A percentile compares a stretch with the other conserved stretches of the same genome.
Evolutionary conservation across 352 stramenopile species (phyloP).

Genomic region (Peronospora farinosa): DNA sequence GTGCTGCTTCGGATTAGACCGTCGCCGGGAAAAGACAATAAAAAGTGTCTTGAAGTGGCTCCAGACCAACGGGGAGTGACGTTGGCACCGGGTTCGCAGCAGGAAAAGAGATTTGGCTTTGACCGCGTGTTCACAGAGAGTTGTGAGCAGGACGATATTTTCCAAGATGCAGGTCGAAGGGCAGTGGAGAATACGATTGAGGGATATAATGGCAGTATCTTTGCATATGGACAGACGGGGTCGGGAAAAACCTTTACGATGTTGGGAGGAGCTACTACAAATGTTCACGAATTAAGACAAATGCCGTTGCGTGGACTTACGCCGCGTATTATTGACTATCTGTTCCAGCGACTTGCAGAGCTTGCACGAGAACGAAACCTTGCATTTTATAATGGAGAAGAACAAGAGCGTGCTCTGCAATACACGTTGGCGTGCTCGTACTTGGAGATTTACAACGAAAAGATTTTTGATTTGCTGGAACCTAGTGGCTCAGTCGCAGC

Average conservation of each 20-base stretch:
- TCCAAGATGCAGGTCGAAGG: slow-evolving; percentile 59
- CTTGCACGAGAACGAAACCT: slow-evolving; percentile 38
- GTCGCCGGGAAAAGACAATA: slow-evolving; percentile 16
- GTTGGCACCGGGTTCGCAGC: slow-evolving; percentile 45
- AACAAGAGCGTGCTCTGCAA: slow-evolving; percentile 33
- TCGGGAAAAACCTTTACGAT: slow-evolving; percentile 88
- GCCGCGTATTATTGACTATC: slow-evolving; percentile 75
- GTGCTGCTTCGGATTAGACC: slow-evolving; percentile 59
- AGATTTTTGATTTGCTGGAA: slow-evolving; percentile 83
- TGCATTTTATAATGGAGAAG: slow-evolving; percentile 27
- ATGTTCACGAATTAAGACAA: slow-evolving; percentile 40
- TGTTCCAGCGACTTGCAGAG: slow-evolving; percentile 58
- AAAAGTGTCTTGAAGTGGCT: slow-evolving; percentile 54
- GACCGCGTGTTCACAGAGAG: slow-evolving; percentile 72
- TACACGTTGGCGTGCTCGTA: slow-evolving; percentile 79
- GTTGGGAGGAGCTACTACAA: slow-evolving; percentile 39
- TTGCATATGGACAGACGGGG: slow-evolving; percentile 86
- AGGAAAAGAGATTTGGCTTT: slow-evolving; percentile 83
- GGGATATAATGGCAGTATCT: slow-evolving; percentile 87
- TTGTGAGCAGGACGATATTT: slow-evolving; percentile 74
- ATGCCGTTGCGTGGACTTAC: slow-evolving; percentile 66
- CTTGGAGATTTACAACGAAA: slow-evolving; percentile 90
- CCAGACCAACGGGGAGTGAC: slow-evolving; percentile 54
- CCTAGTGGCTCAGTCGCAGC: slow-evolving; percentile 34
- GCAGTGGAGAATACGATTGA: slow-evolving; percentile 79